These are phyloP conservation scores for Pythium volutum DNA, from an alignment of 352 stramenopile genomes.

Conservation along the genomic window DNA sequence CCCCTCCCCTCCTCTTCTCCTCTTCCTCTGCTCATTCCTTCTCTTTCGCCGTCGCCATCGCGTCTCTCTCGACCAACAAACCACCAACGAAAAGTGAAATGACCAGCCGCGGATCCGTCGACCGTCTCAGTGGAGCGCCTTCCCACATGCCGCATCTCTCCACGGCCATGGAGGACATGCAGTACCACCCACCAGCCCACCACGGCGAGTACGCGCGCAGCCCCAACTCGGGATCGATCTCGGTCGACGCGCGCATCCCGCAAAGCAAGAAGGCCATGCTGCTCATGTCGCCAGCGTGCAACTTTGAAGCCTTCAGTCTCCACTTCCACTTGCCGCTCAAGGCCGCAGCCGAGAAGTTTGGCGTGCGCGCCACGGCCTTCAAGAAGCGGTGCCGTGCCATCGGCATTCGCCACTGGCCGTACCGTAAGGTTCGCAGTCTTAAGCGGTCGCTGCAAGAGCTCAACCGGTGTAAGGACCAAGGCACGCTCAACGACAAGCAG, in stretches of 20 bases:
- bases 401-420: slow-evolving; percentile 61
- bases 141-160: slow-evolving; percentile 12
- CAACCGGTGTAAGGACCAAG: slow-evolving; percentile 60
- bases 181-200: slow-evolving; percentile 1
- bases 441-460: slow-evolving; percentile 59
- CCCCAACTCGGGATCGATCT: slow-evolving; percentile 23
- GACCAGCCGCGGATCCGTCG: background rate
- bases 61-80: background rate
- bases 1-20: background rate
- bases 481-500: slow-evolving; percentile 73
- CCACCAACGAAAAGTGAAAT: background rate
- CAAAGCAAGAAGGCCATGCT: slow-evolving; percentile 49
- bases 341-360: slow-evolving; percentile 55
- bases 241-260: slow-evolving; percentile 21
- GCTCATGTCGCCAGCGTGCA: slow-evolving; percentile 41
- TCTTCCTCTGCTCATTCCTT: slow-evolving; percentile 2
- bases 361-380: slow-evolving; percentile 55
- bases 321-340: slow-evolving; percentile 66
- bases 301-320: slow-evolving; percentile 41
- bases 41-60: background rate
- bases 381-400: slow-evolving; percentile 61
- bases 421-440: slow-evolving; percentile 56
- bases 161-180: slow-evolving; percentile 6
- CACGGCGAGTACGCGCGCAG: slow-evolving; percentile 37
- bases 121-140: slow-evolving; percentile 13